These are phyloP conservation scores for Mortierella sp. DNA, from an alignment of 371 early-diverging fungal genomes.

Conservation along the genomic window DNA sequence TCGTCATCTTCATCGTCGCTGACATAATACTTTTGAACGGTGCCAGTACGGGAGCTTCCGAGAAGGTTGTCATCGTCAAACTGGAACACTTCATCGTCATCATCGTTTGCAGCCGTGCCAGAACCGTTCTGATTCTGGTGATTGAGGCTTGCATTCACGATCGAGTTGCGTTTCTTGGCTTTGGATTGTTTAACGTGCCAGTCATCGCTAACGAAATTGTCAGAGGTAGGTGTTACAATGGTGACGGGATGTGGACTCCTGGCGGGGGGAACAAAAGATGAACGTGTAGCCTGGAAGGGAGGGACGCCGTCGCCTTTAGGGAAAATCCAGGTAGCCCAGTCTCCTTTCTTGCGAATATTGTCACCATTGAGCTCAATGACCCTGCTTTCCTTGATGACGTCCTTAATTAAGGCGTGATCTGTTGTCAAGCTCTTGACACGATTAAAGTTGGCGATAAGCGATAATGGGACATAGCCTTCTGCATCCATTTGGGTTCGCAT, in stretches of 20 bases:
- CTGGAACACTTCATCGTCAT: constrained; percentile 83
- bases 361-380: constrained; percentile 70
- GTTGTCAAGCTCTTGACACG: constrained; percentile 83
- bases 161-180: constrained; percentile 40
- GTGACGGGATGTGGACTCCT: constrained; percentile 32
- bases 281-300: constrained; percentile 24
- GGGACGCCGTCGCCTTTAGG: constrained; percentile 62
- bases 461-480: constrained; percentile 82
- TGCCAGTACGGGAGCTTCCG: constrained; percentile 64
- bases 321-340: constrained; percentile 86
- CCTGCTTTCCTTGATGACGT: constrained; percentile 69
- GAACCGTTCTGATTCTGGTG: constrained; percentile 17
- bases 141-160: constrained; percentile 36
- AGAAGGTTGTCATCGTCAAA: constrained; percentile 81
- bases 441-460: constrained; percentile 86
- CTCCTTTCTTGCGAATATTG: constrained; percentile 75
- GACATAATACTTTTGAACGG: constrained; percentile 74
- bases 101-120: constrained; percentile 37
- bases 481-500: constrained; percentile 92
- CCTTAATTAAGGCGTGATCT: constrained; percentile 71
- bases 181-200: constrained; percentile 47
- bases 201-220: constrained; percentile 47
- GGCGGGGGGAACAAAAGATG: constrained; percentile 31
- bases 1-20: constrained; percentile 77
- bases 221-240: constrained; percentile 26